These are phyloP conservation scores for Rhynchosporium graminicola DNA, from an alignment of 2,329 filamentous ascomycete genomes.

Conservation along the genomic window DNA sequence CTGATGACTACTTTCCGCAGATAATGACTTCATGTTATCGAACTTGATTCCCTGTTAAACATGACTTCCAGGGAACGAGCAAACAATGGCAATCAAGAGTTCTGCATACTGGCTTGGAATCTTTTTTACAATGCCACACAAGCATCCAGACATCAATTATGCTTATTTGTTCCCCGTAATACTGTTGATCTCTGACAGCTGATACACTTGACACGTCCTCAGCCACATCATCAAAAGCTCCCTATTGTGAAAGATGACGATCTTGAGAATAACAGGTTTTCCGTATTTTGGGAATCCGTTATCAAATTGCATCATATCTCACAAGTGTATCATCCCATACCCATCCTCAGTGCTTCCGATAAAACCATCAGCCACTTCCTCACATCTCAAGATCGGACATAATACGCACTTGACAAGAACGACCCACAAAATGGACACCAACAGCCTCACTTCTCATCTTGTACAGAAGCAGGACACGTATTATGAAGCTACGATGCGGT, in stretches of 20 bases:
- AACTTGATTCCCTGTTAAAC: background rate
- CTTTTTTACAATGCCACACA: background rate
- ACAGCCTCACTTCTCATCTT: constrained; percentile 10
- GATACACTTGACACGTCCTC: background rate
- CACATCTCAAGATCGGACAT: background rate
- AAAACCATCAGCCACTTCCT: background rate
- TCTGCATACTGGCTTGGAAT: no score
- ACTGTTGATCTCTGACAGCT: constrained; percentile 1
- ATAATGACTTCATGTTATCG: background rate
- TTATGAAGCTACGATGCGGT: constrained; percentile 32
- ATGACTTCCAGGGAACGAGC: background rate
- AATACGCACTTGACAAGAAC: background rate
- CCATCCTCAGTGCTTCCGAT: background rate
- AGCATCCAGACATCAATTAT: background rate
- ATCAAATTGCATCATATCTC: background rate
- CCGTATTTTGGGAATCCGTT: background rate
- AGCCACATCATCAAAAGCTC: constrained; percentile 1
- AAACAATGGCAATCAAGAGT: constrained; percentile 1
- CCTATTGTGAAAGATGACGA: background rate
- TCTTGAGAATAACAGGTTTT: background rate
- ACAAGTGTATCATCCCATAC: no score
- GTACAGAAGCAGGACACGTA: constrained; percentile 28
- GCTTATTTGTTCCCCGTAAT: background rate
- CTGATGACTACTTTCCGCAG: background rate
- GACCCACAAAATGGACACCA: constrained; percentile 7